A percentile compares a stretch with the other conserved stretches of the same genome.
These are phyloP conservation scores for Begonia peltatifolia DNA, from an alignment of 306 rosid species.

Conservation along the genomic window DNA sequence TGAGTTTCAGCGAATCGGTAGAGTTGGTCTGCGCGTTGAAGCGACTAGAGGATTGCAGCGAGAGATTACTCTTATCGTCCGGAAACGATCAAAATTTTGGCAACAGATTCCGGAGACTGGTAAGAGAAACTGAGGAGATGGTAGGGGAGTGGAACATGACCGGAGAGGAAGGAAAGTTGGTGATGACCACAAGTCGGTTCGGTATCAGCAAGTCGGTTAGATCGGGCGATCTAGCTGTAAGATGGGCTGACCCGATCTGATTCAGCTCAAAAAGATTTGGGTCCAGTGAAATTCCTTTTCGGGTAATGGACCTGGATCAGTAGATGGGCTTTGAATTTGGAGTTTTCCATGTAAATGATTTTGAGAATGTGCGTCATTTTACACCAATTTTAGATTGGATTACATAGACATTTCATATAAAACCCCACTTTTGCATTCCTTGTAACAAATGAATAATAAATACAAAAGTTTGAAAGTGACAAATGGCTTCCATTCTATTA, in stretches of 20 bases:
- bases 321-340: too few species aligned
- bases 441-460: too few species aligned
- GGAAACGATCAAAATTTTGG: constrained; percentile 2
- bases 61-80: constrained; percentile 10
- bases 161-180: constrained; percentile 15
- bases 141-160: constrained; percentile 12
- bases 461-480: too few species aligned
- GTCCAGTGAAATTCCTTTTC: neutral
- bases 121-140: constrained; percentile 24
- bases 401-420: too few species aligned
- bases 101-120: constrained; percentile 37
- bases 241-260: constrained; percentile 13
- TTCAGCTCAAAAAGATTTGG: constrained; percentile 45
- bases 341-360: too few species aligned
- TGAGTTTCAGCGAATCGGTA: constrained; percentile 53
- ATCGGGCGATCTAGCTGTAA: constrained; percentile 12
- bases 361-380: too few species aligned
- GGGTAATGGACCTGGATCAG: neutral
- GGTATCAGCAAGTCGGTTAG: constrained; percentile 42
- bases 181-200: constrained; percentile 1
- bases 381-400: too few species aligned
- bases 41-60: constrained; percentile 44
- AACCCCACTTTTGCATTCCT: too few species aligned
- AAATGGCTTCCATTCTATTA: too few species aligned
- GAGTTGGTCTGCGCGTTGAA: constrained; percentile 48